phyloP scores from a whole-genome alignment of 306 rosid species.

The Begonia loranthoides region DNA sequence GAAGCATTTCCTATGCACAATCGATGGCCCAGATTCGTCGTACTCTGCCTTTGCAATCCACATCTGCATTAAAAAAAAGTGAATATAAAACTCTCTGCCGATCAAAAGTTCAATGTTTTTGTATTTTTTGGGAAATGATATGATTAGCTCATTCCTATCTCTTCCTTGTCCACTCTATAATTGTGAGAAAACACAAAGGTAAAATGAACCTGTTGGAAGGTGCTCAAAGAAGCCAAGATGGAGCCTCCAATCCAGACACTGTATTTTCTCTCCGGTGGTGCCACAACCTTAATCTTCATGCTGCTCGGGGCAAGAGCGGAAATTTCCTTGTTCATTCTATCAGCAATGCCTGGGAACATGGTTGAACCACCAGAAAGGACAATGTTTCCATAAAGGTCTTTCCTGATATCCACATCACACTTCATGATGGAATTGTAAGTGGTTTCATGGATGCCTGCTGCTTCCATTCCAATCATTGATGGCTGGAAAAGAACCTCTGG shows the following conservation, averaged over 20 bases:
- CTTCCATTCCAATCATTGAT: constrained; percentile 91
- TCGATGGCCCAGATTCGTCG: constrained; percentile 92
- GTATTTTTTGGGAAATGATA: too few relatives aligned
- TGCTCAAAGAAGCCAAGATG: constrained; percentile 90
- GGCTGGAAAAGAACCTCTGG: constrained; percentile 92
- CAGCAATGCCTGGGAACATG: constrained; percentile 92
- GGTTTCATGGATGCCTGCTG: constrained; percentile 89
- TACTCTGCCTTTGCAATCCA: constrained; percentile 51
- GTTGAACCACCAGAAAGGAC: constrained; percentile 94
- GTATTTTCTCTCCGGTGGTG: constrained; percentile 96
- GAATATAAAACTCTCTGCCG: too few relatives aligned
- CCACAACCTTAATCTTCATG: constrained; percentile 98
- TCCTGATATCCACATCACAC: constrained; percentile 90
- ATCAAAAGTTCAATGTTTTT: too few relatives aligned
- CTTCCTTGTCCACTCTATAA: too few relatives aligned
- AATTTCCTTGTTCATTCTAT: constrained; percentile 89
- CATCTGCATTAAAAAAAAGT: too few relatives aligned
- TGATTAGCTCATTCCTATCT: too few relatives aligned
- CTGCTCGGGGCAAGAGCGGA: constrained; percentile 91
- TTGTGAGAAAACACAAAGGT: too few relatives aligned
- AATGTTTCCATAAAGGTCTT: constrained; percentile 82
- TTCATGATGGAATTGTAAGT: constrained; percentile 91
- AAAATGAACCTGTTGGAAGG: constrained; percentile 46
- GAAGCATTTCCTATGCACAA: constrained; percentile 81
- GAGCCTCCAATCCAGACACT: constrained; percentile 99